Conservation (phyloP, 2,329 filamentous ascomycete species). For the Gaeumannomyces sp. region DNA sequence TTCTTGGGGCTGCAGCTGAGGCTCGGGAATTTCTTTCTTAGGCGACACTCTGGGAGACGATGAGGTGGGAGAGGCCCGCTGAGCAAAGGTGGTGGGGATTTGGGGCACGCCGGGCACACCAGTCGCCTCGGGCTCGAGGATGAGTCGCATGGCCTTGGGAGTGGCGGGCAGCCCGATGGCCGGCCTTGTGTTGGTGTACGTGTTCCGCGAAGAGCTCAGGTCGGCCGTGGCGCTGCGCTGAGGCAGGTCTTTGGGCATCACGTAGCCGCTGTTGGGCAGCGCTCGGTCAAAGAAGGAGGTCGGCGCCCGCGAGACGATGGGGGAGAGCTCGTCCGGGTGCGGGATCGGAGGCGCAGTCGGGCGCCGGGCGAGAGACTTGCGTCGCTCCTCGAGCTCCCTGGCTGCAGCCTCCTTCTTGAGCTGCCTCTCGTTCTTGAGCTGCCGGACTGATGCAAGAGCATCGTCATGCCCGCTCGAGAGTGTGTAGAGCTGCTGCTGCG, state of each 20-base stretch:
- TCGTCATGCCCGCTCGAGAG: constrained; percentile 12
- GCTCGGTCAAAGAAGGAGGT: constrained; percentile 26
- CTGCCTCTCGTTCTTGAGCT: constrained; percentile 54
- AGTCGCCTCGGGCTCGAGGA: constrained; percentile 55
- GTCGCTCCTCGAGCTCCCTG: constrained; percentile 80
- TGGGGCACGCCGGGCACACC: constrained; percentile 40
- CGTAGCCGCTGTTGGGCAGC: constrained; percentile 35
- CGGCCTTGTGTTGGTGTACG: constrained; percentile 40
- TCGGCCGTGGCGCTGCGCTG: constrained; percentile 62
- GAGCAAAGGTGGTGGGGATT: constrained; percentile 42
- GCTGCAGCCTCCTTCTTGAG: constrained; percentile 70
- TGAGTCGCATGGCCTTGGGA: constrained; percentile 82
- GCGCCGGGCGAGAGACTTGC: constrained; percentile 74
- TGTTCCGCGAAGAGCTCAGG: constrained; percentile 43
- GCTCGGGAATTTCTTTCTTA: constrained; percentile 21
- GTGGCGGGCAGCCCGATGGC: constrained; percentile 81
- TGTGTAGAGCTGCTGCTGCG: background rate
- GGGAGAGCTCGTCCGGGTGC: constrained; percentile 56
- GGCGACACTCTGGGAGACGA: constrained; percentile 26
- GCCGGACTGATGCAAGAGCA: constrained; percentile 31
- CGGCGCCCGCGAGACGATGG: constrained; percentile 25
- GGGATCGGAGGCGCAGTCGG: constrained; percentile 76
- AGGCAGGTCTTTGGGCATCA: constrained; percentile 37
- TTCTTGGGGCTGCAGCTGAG: constrained; percentile 1
- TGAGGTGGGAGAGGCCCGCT: constrained; percentile 33